A percentile compares a stretch with the other conserved stretches of the same genome.
phyloP scores from a whole-genome alignment of 805 yeast species.

The Candida loeiensis region DNA sequence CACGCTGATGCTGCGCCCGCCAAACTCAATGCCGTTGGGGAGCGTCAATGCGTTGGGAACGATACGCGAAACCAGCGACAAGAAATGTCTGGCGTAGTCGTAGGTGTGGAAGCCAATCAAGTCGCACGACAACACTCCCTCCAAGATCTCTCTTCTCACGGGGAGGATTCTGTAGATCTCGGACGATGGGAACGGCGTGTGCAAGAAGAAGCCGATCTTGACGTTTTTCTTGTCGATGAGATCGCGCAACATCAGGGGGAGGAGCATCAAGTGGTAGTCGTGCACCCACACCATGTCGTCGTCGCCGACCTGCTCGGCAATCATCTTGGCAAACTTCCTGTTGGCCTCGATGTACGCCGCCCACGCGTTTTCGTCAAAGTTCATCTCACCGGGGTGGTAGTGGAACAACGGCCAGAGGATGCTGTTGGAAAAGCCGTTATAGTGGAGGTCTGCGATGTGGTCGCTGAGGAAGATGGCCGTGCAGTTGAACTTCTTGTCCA shows the following conservation, averaged over 20 bases:
- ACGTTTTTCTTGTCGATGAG: slow-evolving; percentile 56
- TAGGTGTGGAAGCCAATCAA: slow-evolving; percentile 98
- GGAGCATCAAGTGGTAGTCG: slow-evolving; percentile 93
- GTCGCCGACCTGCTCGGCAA: slow-evolving; percentile 67
- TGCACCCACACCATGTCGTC: slow-evolving; percentile 96
- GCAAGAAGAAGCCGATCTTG: slow-evolving; percentile 87
- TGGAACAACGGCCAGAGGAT: slow-evolving; percentile 98
- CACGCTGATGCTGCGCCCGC: slow-evolving; percentile 72
- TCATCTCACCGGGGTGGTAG: slow-evolving; percentile 98
- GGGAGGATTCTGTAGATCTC: slow-evolving; percentile 96
- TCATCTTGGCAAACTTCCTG: slow-evolving; percentile 68
- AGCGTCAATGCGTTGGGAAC: slow-evolving; percentile 69
- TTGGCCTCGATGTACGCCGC: slow-evolving; percentile 96
- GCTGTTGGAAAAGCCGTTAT: slow-evolving; percentile 92
- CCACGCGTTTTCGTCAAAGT: slow-evolving; percentile 97
- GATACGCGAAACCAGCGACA: slow-evolving; percentile 83
- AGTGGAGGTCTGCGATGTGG: slow-evolving; percentile 90
- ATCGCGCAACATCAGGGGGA: slow-evolving; percentile 81
- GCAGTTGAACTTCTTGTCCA: slow-evolving; percentile 77
- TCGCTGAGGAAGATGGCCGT: slow-evolving; percentile 86
- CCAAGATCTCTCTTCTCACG: slow-evolving; percentile 85
- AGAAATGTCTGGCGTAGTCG: slow-evolving; percentile 94
- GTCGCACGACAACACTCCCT: slow-evolving; percentile 91
- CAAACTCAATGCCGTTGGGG: slow-evolving; percentile 85
- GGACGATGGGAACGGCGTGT: slow-evolving; percentile 96